Evolutionary conservation across 2,329 filamentous ascomycete species (phyloP), one percentile per base, ranked within the genome.

Genomic region (Talaromyces pinophilus): DNA sequence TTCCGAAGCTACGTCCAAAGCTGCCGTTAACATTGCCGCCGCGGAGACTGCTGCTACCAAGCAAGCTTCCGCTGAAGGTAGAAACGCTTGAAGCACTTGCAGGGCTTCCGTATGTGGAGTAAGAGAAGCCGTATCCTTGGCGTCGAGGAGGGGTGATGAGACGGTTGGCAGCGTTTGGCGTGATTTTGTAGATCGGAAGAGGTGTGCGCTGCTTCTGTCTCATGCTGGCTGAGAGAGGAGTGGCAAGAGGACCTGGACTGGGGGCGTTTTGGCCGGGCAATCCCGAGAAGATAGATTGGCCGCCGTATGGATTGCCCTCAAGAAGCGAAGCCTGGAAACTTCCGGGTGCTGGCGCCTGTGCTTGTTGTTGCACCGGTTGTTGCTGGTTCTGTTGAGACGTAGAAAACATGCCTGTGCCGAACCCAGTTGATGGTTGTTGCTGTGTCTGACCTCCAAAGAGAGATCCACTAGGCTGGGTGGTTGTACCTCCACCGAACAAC

Each of bases 231-330:
- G 89, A 90, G 13, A 98, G 84, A 0, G 96, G 95, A 0, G 94
- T 98, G 8, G 94, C 95, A 70, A 99, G 85, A 2, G 96, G 95
- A 1, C 95, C 95, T 2, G 93, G 91, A 72, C 93, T 86, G 62
- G 93, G 77, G 78, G 85, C 63, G 82, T 81, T 81, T 80, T 91
- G 80, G 74, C 88, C 75, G 75, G 84, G 71, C 17, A 97, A 82
- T 63, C 89, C 90, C 38, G 89, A 87, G 78, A 98, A 98, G 22
- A 99, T 85, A 1, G 92, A 92, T 55, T 92, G 87, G 63, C 92
- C 93, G 48, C 95, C 95, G 74, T 96, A 99, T 0, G 96, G 94
- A 62, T 91, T 92, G n/a, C 88, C 84, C 70, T 94, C 92, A 67
- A 88, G 88, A 65, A 96, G 86, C 68, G 92, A 95, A 5, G 93